These are phyloP conservation scores for Coemansia sp. DNA, from an alignment of 192 early-diverging fungal genomes.

Conservation along the genomic window DNA sequence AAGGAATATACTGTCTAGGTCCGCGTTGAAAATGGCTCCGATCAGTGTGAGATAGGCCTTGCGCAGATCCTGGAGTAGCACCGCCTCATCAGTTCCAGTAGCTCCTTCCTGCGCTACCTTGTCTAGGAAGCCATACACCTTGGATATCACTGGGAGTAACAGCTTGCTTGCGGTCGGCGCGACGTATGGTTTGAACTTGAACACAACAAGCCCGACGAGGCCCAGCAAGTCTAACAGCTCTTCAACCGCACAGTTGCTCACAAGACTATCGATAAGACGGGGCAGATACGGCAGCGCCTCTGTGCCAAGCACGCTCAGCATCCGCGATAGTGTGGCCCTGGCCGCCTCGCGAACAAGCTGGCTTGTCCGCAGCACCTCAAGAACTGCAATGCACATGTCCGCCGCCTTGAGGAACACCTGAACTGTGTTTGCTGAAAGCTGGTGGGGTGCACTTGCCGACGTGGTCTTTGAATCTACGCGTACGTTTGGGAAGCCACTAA, in stretches of 20 bases:
- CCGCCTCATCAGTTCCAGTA: slow-evolving; percentile 82
- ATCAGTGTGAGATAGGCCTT: slow-evolving; percentile 82
- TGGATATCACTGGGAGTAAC: slow-evolving; percentile 74
- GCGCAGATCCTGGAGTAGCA: slow-evolving; percentile 73
- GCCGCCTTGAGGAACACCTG: slow-evolving; percentile 79
- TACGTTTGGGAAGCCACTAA: slow-evolving; percentile 71
- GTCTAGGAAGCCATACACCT: slow-evolving; percentile 82
- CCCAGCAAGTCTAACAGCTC: slow-evolving; percentile 85
- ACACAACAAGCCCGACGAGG: slow-evolving; percentile 78
- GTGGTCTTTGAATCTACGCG: slow-evolving; percentile 43
- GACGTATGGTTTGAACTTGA: slow-evolving; percentile 81
- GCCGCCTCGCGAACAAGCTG: slow-evolving; percentile 68
- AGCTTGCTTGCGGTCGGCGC: slow-evolving; percentile 58
- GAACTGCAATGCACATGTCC: slow-evolving; percentile 68
- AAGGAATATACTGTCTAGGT: slow-evolving; percentile 73
- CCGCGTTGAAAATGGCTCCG: slow-evolving; percentile 73
- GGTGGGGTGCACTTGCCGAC: slow-evolving; percentile 31
- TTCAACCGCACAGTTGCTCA: slow-evolving; percentile 70
- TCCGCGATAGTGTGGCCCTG: slow-evolving; percentile 77
- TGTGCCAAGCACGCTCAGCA: slow-evolving; percentile 82
- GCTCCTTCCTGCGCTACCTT: slow-evolving; percentile 62
- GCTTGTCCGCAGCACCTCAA: slow-evolving; percentile 63
- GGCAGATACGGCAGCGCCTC: slow-evolving; percentile 81
- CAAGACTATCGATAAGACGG: slow-evolving; percentile 71
- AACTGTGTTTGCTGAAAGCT: slow-evolving; percentile 46